phyloP scores from a whole-genome alignment of 2,329 filamentous ascomycete species.

The Bimuria novae-zelandiae region DNA sequence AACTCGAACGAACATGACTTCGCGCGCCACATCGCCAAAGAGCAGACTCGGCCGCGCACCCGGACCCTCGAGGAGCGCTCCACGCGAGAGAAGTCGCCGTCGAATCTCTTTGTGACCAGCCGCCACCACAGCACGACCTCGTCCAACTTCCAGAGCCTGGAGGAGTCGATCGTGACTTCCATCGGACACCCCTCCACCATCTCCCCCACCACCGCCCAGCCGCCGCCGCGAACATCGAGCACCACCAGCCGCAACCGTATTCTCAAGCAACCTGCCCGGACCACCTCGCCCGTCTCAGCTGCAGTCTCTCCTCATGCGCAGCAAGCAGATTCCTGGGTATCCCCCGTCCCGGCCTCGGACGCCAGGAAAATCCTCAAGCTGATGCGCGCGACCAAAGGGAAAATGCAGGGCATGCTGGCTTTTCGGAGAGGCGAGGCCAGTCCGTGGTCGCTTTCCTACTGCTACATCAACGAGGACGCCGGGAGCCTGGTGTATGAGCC shows the following conservation, averaged over 20 bases:
- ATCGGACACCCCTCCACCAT: slow-evolving; percentile 50
- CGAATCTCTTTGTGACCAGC: slow-evolving; percentile 51
- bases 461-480: slow-evolving; percentile 76
- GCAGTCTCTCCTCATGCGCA: slow-evolving; percentile 12
- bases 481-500: slow-evolving; percentile 77
- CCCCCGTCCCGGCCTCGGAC: slow-evolving; percentile 62
- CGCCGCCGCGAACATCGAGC: slow-evolving; percentile 36
- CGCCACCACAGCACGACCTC: slow-evolving; percentile 68
- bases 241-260: slow-evolving; percentile 36
- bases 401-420: slow-evolving; percentile 78
- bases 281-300: slow-evolving; percentile 16
- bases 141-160: slow-evolving; percentile 53
- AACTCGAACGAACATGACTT: slow-evolving; percentile 42
- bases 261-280: slow-evolving; percentile 27
- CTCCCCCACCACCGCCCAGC: slow-evolving; percentile 32
- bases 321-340: slow-evolving; percentile 42
- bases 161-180: slow-evolving; percentile 47
- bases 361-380: slow-evolving; percentile 73
- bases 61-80: slow-evolving; percentile 55
- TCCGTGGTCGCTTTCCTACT: slow-evolving; percentile 72
- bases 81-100: slow-evolving; percentile 48
- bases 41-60: slow-evolving; percentile 60
- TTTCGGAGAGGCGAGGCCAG: slow-evolving; percentile 67
- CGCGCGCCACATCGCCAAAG: slow-evolving; percentile 32
- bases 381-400: slow-evolving; percentile 77